Conservation (phyloP, 352 stramenopile species). For the Aphanomyces invadans region DNA sequence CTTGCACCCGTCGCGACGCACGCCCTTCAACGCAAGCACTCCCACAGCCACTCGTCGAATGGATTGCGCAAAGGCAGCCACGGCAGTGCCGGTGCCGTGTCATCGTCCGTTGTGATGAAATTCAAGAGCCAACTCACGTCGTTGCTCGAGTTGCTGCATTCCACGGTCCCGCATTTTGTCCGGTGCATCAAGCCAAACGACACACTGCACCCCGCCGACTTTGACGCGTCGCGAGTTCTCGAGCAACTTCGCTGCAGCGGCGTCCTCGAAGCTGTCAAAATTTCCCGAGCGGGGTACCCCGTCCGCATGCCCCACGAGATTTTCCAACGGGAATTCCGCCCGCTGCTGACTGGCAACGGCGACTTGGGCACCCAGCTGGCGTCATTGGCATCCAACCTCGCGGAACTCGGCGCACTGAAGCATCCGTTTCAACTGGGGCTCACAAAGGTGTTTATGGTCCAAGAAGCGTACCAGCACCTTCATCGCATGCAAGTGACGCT, state of each 20-base stretch:
- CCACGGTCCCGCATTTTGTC: slow-evolving; percentile 89
- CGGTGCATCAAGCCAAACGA: slow-evolving; percentile 87
- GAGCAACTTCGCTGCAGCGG: slow-evolving; percentile 82
- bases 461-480: slow-evolving; percentile 57
- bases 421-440: slow-evolving; percentile 66
- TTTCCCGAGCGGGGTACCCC: slow-evolving; percentile 84
- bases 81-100: slow-evolving; percentile 39
- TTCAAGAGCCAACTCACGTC: slow-evolving; percentile 91
- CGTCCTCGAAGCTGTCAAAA: slow-evolving; percentile 85
- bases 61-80: too few species aligned
- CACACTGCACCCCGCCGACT: slow-evolving; percentile 44
- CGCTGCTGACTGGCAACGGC: neutral
- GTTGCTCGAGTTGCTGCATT: slow-evolving; percentile 91
- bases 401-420: slow-evolving; percentile 20
- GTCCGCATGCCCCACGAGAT: slow-evolving; percentile 91
- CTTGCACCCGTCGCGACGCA: neutral
- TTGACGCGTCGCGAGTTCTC: slow-evolving; percentile 58
- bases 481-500: slow-evolving; percentile 34
- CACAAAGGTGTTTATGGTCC: slow-evolving; percentile 71
- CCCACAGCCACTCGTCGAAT: too few species aligned
- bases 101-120: slow-evolving; percentile 78
- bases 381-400: slow-evolving; percentile 46
- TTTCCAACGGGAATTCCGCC: slow-evolving; percentile 85
- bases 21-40: slow-evolving; percentile 39
- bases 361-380: slow-evolving; percentile 43